Base-by-base conservation (phyloP, 2,329 filamentous ascomycete species). In the Trematosphaeria pertusa region DNA sequence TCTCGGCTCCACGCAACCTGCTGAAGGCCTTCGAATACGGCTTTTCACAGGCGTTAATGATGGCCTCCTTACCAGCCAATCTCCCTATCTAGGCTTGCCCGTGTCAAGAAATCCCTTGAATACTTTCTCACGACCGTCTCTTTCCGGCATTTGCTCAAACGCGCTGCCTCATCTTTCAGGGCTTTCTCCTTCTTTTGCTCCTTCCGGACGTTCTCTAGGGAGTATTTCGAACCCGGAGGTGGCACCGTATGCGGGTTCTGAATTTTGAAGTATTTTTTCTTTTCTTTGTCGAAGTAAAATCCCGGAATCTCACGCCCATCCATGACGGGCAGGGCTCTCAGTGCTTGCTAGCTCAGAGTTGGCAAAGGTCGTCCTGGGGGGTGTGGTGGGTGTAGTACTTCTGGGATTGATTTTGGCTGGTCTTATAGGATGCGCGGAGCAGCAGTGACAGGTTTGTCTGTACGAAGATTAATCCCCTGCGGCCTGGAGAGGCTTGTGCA, bases 181-280 rank as follows among this genome's bases (percentile, higher is more conserved):
- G 54, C 31, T 1, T 43, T 52, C 18, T 61, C 58, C 63, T 63
- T 65, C 28, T 49, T 57, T 48, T 52, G 69, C 59, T 54, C 61
- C 39, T 62, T 76, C 58, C 60, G 58, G 7, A 79, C 65, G 37
- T 76, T 76, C 9, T 70, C 61, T 11, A 62, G 56, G 0, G 74
- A 70, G 55, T 80, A 76, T 46, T 74, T 75, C 3, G 69, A 58
- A 9, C 53, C 43, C 32, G 56, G 37, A 49, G 50, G 3, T 45
- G 71, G 58, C 26, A 69, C 62, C 38, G 61, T 41, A 64, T 73
- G 69, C 20, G 73, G 64, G 12, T 68, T 64, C 41, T 73, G 69
- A 17, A 80, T 74, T 28, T 70, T 72, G 68, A 80, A 81, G 59
- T 81, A 80, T 48, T 78, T 80, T 38, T 70, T 67, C 61, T 77